Evolutionary conservation across 164 flowering plant species (phyloP), one percentile per base, ranked within the genome.

Genomic region (Magnolia kwangsiensis): DNA sequence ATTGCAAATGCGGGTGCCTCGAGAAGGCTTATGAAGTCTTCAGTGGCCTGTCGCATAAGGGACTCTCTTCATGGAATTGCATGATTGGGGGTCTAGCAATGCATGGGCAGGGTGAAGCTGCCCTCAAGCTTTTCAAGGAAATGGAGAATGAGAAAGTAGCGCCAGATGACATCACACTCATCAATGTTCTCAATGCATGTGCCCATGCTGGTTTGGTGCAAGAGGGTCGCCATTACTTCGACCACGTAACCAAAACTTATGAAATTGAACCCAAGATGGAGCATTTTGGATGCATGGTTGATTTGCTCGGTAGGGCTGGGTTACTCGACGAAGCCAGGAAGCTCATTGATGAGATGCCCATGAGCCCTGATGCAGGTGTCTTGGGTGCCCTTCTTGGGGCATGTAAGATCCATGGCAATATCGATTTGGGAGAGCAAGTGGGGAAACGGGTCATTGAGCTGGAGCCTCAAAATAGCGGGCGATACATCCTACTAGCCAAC

Each of bases 221-320:
- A 45, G 80, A 78, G 21, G 80, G 80, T 16, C 72, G 72, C 18
- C 51, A 58, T 31, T 55, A 73, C 73, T 78, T 78, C 51, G 67
- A 59, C 24, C n/a, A 72, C 19, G 55, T 78, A 71, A 73, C 72
- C n/a, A 29, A 31, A 55, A 19, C 51, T 13, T 78, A 78, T 66
- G 72, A 67, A 20, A 72, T 78, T 21, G 63, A 78, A 31, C 80
- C 76, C 72, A 73, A 73, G 67, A 51, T 78, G 75, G 76, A 78
- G 21, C 80, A 78, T 13, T 78, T 72, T 45, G 80, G 80, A 8
- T 73, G 80, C 72, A 72, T 78, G 76, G 80, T 78, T 2, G 80
- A 73, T 72, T 59, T 78, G 76, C 80, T 78, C 37, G 80, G 80
- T 10, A 66, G 80, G 67, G 80, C 80, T 8, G 72, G 76, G 27